Evolutionary conservation across 371 early-diverging fungal species (phyloP).

Genomic region (Actinomortierella wolfii): DNA sequence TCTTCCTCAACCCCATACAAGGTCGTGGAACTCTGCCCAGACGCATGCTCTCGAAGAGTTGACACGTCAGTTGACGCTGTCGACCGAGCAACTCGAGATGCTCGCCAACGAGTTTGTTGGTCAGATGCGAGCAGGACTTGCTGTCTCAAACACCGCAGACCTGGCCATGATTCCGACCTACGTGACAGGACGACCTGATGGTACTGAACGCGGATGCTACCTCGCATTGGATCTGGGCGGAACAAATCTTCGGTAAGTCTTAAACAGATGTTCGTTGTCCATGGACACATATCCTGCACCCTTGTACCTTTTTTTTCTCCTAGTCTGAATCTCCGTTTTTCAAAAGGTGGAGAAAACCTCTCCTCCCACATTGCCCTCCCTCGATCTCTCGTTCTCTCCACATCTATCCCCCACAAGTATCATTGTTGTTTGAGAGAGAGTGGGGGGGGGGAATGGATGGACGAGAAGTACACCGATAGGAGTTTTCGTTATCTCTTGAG

Average conservation of each 20-base stretch:
- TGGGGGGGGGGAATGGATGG: no score
- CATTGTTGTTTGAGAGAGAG: no score
- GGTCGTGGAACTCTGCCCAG: slow-evolving; percentile 22
- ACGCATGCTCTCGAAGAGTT: slow-evolving; percentile 4
- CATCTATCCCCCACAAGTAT: no score
- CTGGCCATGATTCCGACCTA: slow-evolving; percentile 49
- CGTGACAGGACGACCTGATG: slow-evolving; percentile 63
- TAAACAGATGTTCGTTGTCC: no score
- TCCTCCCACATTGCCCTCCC: no score
- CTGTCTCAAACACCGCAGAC: slow-evolving; percentile 7
- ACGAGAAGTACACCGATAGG: no score
- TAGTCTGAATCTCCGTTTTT: no score
- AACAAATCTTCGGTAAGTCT: slow-evolving; percentile 70
- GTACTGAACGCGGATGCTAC: slow-evolving; percentile 82
- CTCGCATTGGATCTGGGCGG: slow-evolving; percentile 96
- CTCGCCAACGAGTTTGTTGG: slow-evolving; percentile 18
- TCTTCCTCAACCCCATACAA: no score
- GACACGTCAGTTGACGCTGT: slow-evolving; percentile 17
- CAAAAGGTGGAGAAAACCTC: no score
- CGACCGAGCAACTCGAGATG: slow-evolving; percentile 16
- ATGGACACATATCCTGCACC: no score
- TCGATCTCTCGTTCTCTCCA: no score
- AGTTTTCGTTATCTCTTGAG: no score
- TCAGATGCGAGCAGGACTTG: slow-evolving; percentile 28
- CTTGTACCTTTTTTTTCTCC: background rate